Base-by-base conservation (phyloP, 116 monocot species). In the Iris pallida region DNA sequence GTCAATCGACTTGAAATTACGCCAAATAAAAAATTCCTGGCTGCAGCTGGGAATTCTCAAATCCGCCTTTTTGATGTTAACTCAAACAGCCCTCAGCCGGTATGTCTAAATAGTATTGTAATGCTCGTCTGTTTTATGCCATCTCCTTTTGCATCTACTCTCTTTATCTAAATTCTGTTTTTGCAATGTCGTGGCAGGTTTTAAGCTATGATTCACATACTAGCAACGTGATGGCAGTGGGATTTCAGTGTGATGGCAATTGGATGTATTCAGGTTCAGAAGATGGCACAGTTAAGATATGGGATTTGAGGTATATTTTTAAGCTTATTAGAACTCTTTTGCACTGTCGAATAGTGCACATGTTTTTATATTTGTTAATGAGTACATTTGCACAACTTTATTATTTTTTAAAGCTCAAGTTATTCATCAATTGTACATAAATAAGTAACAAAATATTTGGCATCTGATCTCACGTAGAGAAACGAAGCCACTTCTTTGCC, bases 201-300 rank as follows among this genome's bases (percentile, higher is more conserved):
- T 72, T 81, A 42, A 99, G 84, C 64, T 99, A 86, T 81, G 99
- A 99, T 69, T 86, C 93, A 65, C 99, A 99, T 77, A 84, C 88
- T 11, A 80, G 53, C 66, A 99, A 93, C 73, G 99, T 99, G 20
- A 98, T 93, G 99, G 90, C 99, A 53, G 90, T 99, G 20, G 93
- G 99, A 52, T 99, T 99, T 66, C 90, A 99, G 45, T 86, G 81
- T 72, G 90, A 90, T 81, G 86, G 90, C n/a, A 90, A 93, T 54
- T 93, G 99, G 99, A 99, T 99, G 99, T 99, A 99, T 81, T 86
- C 99, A 15, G 99, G 99, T 74, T 99, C 99, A 54, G 99, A 99
- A 77, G 99, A 99, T 77, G 99, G 99, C 67, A 93, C 93, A 16
- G 88, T 93, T 41, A 93, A 87, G 69, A 93, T 99, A 14, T 93